Evolutionary conservation across 108 stramenopile genomes (phyloP), one percentile per base, ranked within the genome.

Genomic region (Nannochloropsis oceanica): DNA sequence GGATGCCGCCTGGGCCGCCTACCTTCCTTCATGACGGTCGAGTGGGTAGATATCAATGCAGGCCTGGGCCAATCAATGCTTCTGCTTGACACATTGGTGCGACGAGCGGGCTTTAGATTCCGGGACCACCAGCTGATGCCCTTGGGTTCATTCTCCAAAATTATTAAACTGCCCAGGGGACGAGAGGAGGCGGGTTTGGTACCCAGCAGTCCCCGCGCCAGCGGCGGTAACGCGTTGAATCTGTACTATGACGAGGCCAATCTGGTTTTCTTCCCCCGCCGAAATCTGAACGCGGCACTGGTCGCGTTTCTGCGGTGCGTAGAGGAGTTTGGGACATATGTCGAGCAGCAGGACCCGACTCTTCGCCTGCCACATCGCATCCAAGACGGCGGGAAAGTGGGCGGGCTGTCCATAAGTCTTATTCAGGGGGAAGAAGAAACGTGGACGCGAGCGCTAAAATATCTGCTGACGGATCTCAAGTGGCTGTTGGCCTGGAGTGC

Each of bases 381-480:
- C 73, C 81, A 90, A 25, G 90, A 90, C 24, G 46, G 46, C 13
- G 83, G 83, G 13, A 89, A 83, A 8, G 85, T 92, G 27, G 91
- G 91, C 43, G 91, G 90, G 2, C 84, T 90, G 0, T 42, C 89
- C 8, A 79, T 92, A 12, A 44, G 84, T 13, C 43, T 87, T 8
- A 80, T 88, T 14, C 34, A 81, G 42, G 82, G 87, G 79, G 83
- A 86, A 13, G 91, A 89, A 43, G 82, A 85, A 13, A 73, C 59
- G n/a, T 92, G 91, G 91, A 92, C 90, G n/a, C 84, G 86, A 9
- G 91, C 91, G 11, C 73, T 92, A 25, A 91, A 91, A 50, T 90
- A 91, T 80, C 73, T 91, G 88, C 43, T 92, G 11, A 87, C 91
- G 7, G 80, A 91, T 81, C 89, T 92, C 50, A 92, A 92, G 82